Percentiles rank a stretch among this genome's conserved stretches.
These are phyloP conservation scores for Eutrema heterophyllum DNA, from an alignment of 345 rosid species.

Conservation along the genomic window DNA sequence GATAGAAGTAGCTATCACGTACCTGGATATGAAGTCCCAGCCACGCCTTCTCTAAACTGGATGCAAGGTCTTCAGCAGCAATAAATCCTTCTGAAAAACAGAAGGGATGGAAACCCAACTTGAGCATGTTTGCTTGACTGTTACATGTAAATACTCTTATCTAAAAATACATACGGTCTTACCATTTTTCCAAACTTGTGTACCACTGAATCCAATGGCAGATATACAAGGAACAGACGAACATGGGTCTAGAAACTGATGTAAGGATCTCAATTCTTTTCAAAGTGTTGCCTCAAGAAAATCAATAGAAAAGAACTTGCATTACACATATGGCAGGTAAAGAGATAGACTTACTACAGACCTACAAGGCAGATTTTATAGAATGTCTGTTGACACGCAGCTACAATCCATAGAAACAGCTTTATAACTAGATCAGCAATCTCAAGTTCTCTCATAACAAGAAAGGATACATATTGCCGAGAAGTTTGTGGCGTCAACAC, in stretches of 20 bases:
- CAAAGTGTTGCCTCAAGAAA: background rate
- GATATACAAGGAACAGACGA: conserved; percentile 68
- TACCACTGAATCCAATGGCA: conserved; percentile 80
- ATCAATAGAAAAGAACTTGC: background rate
- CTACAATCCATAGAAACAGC: background rate
- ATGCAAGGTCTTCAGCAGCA: conserved; percentile 62
- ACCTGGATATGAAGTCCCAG: conserved; percentile 86
- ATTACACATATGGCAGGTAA: background rate
- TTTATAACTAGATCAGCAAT: background rate
- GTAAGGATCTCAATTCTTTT: conserved; percentile 45
- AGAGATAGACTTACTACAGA: background rate
- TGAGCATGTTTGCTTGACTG: background rate
- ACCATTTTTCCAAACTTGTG: conserved; percentile 83
- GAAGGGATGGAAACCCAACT: conserved; percentile 1
- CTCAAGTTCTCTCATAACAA: background rate
- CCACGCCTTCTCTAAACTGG: conserved; percentile 77
- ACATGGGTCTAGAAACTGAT: conserved; percentile 63
- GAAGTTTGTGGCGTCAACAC: conserved; percentile 61
- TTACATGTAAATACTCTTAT: background rate
- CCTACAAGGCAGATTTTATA: background rate
- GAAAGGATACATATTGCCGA: conserved; percentile 84
- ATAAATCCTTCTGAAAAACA: conserved; percentile 59
- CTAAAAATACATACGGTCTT: background rate
- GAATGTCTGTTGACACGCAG: background rate
- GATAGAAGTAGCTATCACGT: conserved; percentile 11